Percentiles rank a stretch among this genome's conserved stretches.
Evolutionary conservation across 108 stramenopile genomes (phyloP).

Genomic region (Licmophora abbreviata): DNA sequence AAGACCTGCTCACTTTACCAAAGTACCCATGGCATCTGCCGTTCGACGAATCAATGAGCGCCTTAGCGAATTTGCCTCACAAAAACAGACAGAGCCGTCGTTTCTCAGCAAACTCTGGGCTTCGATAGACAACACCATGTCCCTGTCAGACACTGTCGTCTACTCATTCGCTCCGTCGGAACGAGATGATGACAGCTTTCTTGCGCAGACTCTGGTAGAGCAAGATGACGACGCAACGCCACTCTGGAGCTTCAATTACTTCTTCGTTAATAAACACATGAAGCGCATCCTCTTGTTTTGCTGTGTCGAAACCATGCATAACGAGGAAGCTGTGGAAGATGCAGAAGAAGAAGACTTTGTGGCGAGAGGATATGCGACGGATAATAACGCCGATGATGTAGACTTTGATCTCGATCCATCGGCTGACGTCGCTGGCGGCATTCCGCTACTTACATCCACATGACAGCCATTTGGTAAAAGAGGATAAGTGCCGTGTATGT

Average conservation of each 20-base stretch:
- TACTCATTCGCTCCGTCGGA: slow-evolving; percentile 70
- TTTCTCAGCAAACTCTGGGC: slow-evolving; percentile 64
- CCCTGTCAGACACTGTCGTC: slow-evolving; percentile 74
- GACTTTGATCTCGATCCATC: slow-evolving; percentile 49
- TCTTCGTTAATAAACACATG: slow-evolving; percentile 86
- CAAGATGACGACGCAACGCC: slow-evolving; percentile 12
- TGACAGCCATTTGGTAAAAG: no score
- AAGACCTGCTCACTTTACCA: slow-evolving; percentile 70
- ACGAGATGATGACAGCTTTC: slow-evolving; percentile 46
- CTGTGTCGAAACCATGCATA: slow-evolving; percentile 69
- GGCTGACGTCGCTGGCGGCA: slow-evolving; percentile 28
- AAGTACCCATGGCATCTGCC: slow-evolving; percentile 36
- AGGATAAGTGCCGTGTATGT: no score
- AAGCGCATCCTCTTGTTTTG: slow-evolving; percentile 86
- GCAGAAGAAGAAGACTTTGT: slow-evolving; percentile 29
- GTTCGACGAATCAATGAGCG: slow-evolving; percentile 58
- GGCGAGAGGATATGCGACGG: slow-evolving; percentile 9
- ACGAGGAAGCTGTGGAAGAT: slow-evolving; percentile 25
- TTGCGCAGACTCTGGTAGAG: slow-evolving; percentile 26
- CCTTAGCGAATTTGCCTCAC: slow-evolving; percentile 46
- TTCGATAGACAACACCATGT: slow-evolving; percentile 61
- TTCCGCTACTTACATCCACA: no score
- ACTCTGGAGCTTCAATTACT: slow-evolving; percentile 91
- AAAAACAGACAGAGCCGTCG: slow-evolving; percentile 8
- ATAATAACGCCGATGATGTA: slow-evolving; percentile 8